phyloP scores from a whole-genome alignment of 1,284 basidiomycete genomes.

The Ceraceosorus guamensis region DNA sequence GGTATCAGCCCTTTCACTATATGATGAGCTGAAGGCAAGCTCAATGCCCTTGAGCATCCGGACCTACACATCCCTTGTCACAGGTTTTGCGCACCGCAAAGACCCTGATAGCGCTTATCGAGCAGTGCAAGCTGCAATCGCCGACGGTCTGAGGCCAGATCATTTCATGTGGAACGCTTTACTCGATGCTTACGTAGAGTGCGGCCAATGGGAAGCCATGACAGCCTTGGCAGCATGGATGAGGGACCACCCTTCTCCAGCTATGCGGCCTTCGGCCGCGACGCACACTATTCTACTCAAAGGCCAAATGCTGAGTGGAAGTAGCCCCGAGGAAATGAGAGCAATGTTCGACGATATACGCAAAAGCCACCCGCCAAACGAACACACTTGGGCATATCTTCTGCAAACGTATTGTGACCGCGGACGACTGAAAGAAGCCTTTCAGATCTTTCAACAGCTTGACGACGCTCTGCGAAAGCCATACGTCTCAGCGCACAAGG shows the following conservation, averaged over 20 bases:
- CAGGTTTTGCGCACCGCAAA: slow-evolving; percentile 60
- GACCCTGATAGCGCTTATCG: slow-evolving; percentile 65
- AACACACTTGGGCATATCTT: slow-evolving; percentile 65
- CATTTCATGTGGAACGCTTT: slow-evolving; percentile 55
- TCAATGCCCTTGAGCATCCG: slow-evolving; percentile 55
- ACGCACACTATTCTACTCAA: slow-evolving; percentile 64
- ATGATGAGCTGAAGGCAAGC: slow-evolving; percentile 60
- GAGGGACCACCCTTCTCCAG: slow-evolving; percentile 43
- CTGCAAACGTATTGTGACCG: slow-evolving; percentile 78
- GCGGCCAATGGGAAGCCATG: slow-evolving; percentile 70
- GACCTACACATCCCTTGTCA: slow-evolving; percentile 58
- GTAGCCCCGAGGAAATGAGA: slow-evolving; percentile 65
- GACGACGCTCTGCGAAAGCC: slow-evolving; percentile 17
- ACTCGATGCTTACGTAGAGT: slow-evolving; percentile 76
- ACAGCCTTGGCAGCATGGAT: slow-evolving; percentile 68
- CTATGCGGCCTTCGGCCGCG: slow-evolving; percentile 24
- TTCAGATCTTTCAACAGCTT: slow-evolving; percentile 56
- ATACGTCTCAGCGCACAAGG: slow-evolving; percentile 6
- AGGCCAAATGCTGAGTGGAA: slow-evolving; percentile 71
- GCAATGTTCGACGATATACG: slow-evolving; percentile 61
- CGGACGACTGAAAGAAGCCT: slow-evolving; percentile 62
- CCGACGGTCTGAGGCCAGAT: slow-evolving; percentile 14
- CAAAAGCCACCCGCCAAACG: slow-evolving; percentile 57
- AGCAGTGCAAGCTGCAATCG: slow-evolving; percentile 59
- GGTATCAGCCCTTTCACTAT: slow-evolving; percentile 55